Percentiles rank a stretch among this genome's conserved stretches.
These are phyloP conservation scores for Silene vulgaris DNA, from an alignment of 179 eudicot genomes.

Conservation along the genomic window DNA sequence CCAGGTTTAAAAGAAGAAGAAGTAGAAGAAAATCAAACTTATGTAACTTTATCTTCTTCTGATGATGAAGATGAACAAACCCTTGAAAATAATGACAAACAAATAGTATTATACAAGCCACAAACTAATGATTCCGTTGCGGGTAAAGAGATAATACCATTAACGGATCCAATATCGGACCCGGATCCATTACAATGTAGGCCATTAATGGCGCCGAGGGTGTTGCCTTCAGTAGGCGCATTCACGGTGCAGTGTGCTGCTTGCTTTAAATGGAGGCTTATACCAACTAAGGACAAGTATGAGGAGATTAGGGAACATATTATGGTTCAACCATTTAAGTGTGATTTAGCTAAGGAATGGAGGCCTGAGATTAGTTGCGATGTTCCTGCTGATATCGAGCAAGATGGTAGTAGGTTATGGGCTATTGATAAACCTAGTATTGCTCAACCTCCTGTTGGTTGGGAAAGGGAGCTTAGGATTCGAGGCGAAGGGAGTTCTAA, in stretches of 20 bases:
- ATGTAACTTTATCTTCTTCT: conserved; percentile 29
- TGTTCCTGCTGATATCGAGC: conserved; percentile 52
- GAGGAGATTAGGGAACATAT: conserved; percentile 74
- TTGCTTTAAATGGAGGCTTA: conserved; percentile 83
- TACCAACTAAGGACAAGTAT: conserved; percentile 75
- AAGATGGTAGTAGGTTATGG: conserved; percentile 70
- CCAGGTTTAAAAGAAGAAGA: conserved; percentile 4
- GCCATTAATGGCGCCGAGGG: conserved; percentile 30
- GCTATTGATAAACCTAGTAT: conserved; percentile 85
- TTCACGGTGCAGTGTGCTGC: conserved; percentile 69
- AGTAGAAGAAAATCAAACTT: conserved; percentile 14
- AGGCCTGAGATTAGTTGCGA: conserved; percentile 57
- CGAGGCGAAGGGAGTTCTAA: conserved; percentile 75
- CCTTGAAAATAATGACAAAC: conserved; percentile 41
- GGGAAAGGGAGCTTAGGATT: conserved; percentile 71
- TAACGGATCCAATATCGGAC: conserved; percentile 23
- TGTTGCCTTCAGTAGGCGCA: conserved; percentile 60
- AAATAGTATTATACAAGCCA: conserved; percentile 61
- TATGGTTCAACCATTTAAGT: conserved; percentile 49
- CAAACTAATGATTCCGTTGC: not conserved
- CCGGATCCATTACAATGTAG: conserved; percentile 34
- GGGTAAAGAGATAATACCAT: conserved; percentile 13
- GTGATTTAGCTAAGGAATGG: conserved; percentile 73
- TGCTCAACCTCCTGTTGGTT: conserved; percentile 75
- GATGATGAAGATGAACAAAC: conserved; percentile 34